Evolutionary conservation across 163 green algal species (phyloP), one percentile per base, ranked within the genome.

Genomic region (Chlorella variabilis): DNA sequence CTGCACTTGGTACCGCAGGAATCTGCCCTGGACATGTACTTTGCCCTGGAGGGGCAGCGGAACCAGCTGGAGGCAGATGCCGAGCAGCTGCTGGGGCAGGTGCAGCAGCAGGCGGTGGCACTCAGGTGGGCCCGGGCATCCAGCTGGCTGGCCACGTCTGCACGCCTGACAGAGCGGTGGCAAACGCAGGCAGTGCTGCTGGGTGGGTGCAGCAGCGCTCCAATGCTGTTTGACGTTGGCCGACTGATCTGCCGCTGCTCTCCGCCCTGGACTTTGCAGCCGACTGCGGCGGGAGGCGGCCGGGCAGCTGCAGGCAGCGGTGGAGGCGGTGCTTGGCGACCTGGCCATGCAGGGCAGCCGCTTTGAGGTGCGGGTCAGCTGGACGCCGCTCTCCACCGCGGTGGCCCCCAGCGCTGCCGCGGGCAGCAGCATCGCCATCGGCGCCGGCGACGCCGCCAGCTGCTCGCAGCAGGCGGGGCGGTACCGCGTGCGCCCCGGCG

Each of bases 321-420:
- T 98, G 83, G 89, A 96, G 80, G 66, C 38, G 7, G 90, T 86
- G 29, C 87, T 98, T 31, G 75, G 42, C 17, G 81, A 95, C 48
- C 90, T 98, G 49, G 89, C 87, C 15, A 98, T 98, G 95, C 75
- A 71, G 0, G 83, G 82, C 71, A 91, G 85, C 77, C 77, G 91
- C 27, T 98, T 98, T 81, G 89, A 94, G 29, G 91, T 97, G 36
- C 81, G 87, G 17, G 84, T 98, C 13, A 33, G 39, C 36, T 97
- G 94, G 93, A 73, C 86, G 25, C 62, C 82, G 20, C 20, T 58
- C 1, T 63, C 56, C 3, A 27, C 78, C 5, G 54, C 56, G 58
- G 78, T 31, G 21, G 25, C 21, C 51, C 7, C 49, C 78, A 42
- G 17, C 36, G 4, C 42, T 4, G 25, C 13, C n/a, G 25, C 23